Percentiles rank a stretch among this genome's conserved stretches.
These are phyloP conservation scores for Leptographium flavum DNA, from an alignment of 2,329 filamentous ascomycete species.

Conservation along the genomic window DNA sequence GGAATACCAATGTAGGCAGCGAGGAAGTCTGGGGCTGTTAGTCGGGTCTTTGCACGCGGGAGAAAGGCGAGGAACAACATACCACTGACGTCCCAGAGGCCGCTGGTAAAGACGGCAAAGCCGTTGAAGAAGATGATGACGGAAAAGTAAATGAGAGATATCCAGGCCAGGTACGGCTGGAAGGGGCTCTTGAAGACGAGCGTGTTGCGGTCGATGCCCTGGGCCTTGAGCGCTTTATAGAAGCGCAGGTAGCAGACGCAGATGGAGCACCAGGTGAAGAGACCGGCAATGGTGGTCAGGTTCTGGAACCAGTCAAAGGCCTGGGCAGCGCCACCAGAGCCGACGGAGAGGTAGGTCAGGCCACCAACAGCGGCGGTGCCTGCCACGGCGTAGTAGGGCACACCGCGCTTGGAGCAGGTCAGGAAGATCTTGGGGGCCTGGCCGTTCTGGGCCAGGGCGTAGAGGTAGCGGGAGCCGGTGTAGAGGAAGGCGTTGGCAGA, in stretches of 20 bases:
- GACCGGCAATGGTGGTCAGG: conserved; percentile 48
- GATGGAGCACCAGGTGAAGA: conserved; percentile 55
- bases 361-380: conserved; percentile 44
- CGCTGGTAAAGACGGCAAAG: conserved; percentile 56
- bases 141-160: conserved; percentile 49
- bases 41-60: not conserved
- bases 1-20: conserved; percentile 49
- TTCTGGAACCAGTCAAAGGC: conserved; percentile 14
- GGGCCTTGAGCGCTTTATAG: conserved; percentile 47
- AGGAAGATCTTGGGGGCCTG: conserved; percentile 45
- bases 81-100: conserved; percentile 16
- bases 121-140: conserved; percentile 58
- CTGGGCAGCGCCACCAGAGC: conserved; percentile 40
- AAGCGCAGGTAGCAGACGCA: conserved; percentile 57
- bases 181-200: conserved; percentile 50
- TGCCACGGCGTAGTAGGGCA: conserved; percentile 23
- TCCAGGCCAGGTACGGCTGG: conserved; percentile 56
- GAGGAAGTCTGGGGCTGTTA: conserved; percentile 43
- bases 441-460: conserved; percentile 43
- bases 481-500: conserved; percentile 47
- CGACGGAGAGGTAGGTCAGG: conserved; percentile 57
- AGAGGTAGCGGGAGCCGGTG: conserved; percentile 44
- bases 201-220: conserved; percentile 49
- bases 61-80: not conserved
- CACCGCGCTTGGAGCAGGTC: conserved; percentile 37